phyloP scores from a whole-genome alignment of 805 yeast species.

The Cyberlindnera americana region DNA sequence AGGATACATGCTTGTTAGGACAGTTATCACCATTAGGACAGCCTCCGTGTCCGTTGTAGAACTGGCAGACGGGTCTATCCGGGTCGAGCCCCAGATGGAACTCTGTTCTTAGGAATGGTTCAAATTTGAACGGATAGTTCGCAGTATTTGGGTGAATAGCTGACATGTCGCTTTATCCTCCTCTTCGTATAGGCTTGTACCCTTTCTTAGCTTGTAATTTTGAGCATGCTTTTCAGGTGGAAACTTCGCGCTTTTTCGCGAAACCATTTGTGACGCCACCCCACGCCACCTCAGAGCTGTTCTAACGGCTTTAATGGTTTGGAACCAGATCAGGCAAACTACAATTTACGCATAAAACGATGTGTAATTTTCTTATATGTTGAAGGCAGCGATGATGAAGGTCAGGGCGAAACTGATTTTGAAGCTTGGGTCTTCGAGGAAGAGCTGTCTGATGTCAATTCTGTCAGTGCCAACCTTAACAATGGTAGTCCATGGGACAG shows the following conservation, averaged over 20 bases:
- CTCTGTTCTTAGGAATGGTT: slow-evolving; percentile 76
- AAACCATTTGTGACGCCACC: slow-evolving; percentile 10
- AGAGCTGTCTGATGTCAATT: slow-evolving; percentile 46
- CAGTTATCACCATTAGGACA: slow-evolving; percentile 89
- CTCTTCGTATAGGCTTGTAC: no score
- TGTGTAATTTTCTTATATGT: no score
- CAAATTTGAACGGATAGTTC: slow-evolving; percentile 59
- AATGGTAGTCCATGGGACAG: slow-evolving; percentile 38
- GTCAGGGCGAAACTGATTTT: slow-evolving; percentile 52
- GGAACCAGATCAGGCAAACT: no score
- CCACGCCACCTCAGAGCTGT: no score
- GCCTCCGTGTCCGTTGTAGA: slow-evolving; percentile 57
- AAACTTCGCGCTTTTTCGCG: no score
- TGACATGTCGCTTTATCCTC: slow-evolving; percentile 28
- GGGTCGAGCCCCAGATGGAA: slow-evolving; percentile 83
- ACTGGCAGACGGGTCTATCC: slow-evolving; percentile 83
- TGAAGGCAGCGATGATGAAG: slow-evolving; percentile 59
- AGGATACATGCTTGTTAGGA: slow-evolving; percentile 79
- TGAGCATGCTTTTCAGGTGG: no score
- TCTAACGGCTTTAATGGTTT: no score
- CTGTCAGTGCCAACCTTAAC: slow-evolving; percentile 35
- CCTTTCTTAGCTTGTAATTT: no score
- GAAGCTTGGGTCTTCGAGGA: slow-evolving; percentile 59
- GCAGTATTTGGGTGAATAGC: slow-evolving; percentile 38
- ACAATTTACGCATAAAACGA: not conserved